Evolutionary conservation across 1,284 basidiomycete species (phyloP).

Genomic region (Pseudozyma flocculosa): DNA sequence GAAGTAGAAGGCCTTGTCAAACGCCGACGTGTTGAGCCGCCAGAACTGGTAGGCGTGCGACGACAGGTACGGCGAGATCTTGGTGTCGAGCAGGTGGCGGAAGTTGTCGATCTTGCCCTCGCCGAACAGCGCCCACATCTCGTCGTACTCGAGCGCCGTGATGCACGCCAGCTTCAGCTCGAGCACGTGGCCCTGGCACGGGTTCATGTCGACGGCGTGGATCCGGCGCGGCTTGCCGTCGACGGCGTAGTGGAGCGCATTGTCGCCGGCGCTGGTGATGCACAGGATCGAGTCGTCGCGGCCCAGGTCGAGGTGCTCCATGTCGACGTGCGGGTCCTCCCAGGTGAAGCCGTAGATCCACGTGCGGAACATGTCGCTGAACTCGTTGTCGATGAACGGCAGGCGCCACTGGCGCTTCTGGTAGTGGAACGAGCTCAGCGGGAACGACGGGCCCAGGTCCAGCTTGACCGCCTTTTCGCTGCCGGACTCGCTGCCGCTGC

Average conservation of each 20-base stretch:
- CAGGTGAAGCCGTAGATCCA: constrained; percentile 76
- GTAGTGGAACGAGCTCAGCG: constrained; percentile 75
- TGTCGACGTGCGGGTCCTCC: constrained; percentile 79
- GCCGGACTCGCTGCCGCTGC: constrained; percentile 58
- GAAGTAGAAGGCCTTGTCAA: constrained; percentile 71
- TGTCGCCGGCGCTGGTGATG: constrained; percentile 79
- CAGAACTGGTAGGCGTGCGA: constrained; percentile 77
- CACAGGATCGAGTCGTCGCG: constrained; percentile 71
- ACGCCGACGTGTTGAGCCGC: constrained; percentile 69
- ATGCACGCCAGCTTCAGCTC: constrained; percentile 74
- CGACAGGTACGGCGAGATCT: constrained; percentile 72
- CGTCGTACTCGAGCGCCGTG: constrained; percentile 67
- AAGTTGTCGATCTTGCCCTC: constrained; percentile 69
- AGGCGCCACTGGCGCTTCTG: constrained; percentile 66
- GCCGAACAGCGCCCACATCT: constrained; percentile 75
- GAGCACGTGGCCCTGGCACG: constrained; percentile 73
- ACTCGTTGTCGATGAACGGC: constrained; percentile 73
- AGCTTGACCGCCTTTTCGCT: constrained; percentile 51
- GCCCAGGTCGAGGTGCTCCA: constrained; percentile 68
- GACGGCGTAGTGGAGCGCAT: constrained; percentile 78
- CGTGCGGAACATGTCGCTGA: constrained; percentile 73
- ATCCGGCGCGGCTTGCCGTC: constrained; percentile 65
- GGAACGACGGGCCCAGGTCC: constrained; percentile 56
- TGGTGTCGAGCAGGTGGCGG: constrained; percentile 67
- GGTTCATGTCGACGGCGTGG: constrained; percentile 73